Conservation (phyloP, 2,329 filamentous ascomycete genomes). For the Clarireedia homoeocarpa region DNA sequence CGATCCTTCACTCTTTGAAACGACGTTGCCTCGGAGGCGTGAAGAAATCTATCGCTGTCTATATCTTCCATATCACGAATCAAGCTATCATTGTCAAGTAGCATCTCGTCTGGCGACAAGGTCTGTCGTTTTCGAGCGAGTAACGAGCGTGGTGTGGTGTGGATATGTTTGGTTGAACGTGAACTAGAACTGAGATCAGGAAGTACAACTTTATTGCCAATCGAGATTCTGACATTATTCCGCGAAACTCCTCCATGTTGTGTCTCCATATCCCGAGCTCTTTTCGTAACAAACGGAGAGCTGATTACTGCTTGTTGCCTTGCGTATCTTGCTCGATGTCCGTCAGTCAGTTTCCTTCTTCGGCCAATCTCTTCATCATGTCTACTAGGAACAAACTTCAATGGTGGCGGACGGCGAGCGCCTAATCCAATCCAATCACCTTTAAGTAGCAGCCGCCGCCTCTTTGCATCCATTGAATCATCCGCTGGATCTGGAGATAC, state of each 20-base stretch:
- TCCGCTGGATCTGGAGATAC: constrained; percentile 7
- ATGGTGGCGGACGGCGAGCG: constrained; percentile 18
- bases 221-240: constrained; percentile 25
- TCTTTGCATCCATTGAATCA: constrained; percentile 20
- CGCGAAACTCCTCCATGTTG: background rate
- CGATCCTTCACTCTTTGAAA: background rate
- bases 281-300: constrained; percentile 16
- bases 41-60: background rate
- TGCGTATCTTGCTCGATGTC: constrained; percentile 20
- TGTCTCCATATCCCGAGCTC: background rate
- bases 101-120: constrained; percentile 25
- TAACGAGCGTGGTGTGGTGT: constrained; percentile 1
- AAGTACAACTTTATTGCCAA: constrained; percentile 20
- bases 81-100: constrained; percentile 20
- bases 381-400: constrained; percentile 17
- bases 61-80: background rate
- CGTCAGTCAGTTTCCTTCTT: constrained; percentile 20
- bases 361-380: constrained; percentile 22
- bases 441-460: constrained; percentile 21
- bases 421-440: constrained; percentile 28
- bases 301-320: constrained; percentile 10
- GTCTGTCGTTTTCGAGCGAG: constrained; percentile 1
- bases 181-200: constrained; percentile 24
- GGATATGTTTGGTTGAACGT: constrained; percentile 6
- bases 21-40: background rate